Evolutionary conservation across 768 basidiomycete species (phyloP), one percentile per base, ranked within the genome.

Genomic region (Boletus sensibilis): DNA sequence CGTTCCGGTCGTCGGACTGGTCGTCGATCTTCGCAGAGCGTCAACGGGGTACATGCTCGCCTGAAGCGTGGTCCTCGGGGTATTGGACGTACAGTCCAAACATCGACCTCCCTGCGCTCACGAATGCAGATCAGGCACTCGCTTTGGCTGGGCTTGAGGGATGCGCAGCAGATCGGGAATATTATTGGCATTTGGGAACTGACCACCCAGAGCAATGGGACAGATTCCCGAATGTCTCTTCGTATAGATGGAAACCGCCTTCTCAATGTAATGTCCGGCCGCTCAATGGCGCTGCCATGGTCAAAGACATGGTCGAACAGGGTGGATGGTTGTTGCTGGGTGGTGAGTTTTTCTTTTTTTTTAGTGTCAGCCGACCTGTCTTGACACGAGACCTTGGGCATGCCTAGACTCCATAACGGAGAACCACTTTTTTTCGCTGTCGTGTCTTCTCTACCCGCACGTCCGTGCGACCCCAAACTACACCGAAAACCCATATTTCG

Each of bases 361-460:
- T 39, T 14, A 21, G 8, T 27, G 20, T 31, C 5, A 27, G 31
- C 29, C 4, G 16, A 38, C 37, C 34, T 53, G 38, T 50, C 39
- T 20, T 64, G 46, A 64, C 38, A 3, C 13, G 21, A 10, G 41
- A 51, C 23, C 14, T 45, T 49, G 57, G 34, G 12, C 13, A 4
- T 21, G 52, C 27, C 56, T 58, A 84, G 86, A 89, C 63, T 87
- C 86, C 0, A 82, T 87, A 18, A 82, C 83, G 2, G 87, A 89
- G 65, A 84, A 83, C 59, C 86, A 88, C 66, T 88, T 88, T 74
- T 88, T 87, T 68, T 87, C 87, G 6, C 65, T 88, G 1, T 87
- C 86, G 0, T 88, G 87, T 63, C 62, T 80, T 40, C 76, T 88
- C 4, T 82, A 82, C 68, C 85, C 86, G 0, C 84, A 88, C 63